Evolutionary conservation across 2,329 filamentous ascomycete species (phyloP).

Genomic region (Juglanconis oblonga): DNA sequence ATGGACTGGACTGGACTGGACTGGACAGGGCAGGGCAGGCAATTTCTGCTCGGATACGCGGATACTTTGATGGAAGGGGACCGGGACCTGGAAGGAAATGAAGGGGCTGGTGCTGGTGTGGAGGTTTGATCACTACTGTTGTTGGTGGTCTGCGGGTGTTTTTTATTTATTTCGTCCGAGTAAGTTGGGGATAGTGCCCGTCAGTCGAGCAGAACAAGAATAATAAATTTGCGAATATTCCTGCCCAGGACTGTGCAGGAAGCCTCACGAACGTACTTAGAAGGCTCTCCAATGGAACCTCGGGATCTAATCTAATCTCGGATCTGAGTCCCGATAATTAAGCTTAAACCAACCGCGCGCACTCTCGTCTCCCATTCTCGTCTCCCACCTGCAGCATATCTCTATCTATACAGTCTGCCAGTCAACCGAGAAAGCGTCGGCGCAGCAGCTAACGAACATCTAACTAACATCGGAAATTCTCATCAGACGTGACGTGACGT

Average conservation of each 20-base stretch:
- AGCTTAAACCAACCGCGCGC: neutral
- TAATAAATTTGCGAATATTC: neutral
- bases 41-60: neutral
- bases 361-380: neutral
- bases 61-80: neutral
- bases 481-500: neutral
- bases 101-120: neutral
- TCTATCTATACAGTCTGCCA: too few species aligned
- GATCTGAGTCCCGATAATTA: neutral
- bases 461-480: neutral
- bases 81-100: neutral
- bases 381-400: too few species aligned
- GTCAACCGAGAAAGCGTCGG: too few species aligned
- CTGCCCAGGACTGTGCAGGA: neutral
- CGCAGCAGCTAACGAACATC: too few species aligned
- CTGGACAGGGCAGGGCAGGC: neutral
- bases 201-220: neutral
- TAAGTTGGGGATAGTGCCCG: neutral
- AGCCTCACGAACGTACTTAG: too few species aligned
- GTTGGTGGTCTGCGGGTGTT: neutral
- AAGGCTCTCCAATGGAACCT: neutral
- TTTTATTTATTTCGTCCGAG: neutral
- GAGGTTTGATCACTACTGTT: neutral
- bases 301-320: conserved; percentile 20
- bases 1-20: neutral